A percentile compares a stretch with the other conserved stretches of the same genome.
These are phyloP conservation scores for Populus alba DNA, from an alignment of 345 rosid genomes.

Conservation along the genomic window DNA sequence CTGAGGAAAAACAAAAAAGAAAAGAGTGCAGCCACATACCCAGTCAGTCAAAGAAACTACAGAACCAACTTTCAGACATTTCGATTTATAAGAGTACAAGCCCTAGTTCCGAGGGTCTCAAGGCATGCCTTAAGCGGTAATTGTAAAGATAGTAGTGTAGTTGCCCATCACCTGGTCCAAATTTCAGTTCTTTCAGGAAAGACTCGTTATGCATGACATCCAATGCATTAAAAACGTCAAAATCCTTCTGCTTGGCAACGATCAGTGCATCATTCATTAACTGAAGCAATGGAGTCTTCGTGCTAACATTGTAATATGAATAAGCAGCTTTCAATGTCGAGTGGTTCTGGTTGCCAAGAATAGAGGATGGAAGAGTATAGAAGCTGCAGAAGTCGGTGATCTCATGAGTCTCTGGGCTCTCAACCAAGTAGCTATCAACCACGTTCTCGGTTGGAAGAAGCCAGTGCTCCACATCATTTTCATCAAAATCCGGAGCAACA, in stretches of 20 bases:
- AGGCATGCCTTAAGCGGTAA: conserved; percentile 53
- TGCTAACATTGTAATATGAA: conserved; percentile 83
- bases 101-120: conserved; percentile 78
- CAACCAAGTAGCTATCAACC: conserved; percentile 79
- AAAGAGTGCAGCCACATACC: conserved; percentile 9
- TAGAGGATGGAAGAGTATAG: conserved; percentile 90
- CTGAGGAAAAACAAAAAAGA: background rate
- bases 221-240: conserved; percentile 84
- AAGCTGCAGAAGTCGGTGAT: conserved; percentile 94
- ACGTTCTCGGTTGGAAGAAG: conserved; percentile 79
- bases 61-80: background rate
- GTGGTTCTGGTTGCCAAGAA: conserved; percentile 80
- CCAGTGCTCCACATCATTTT: conserved; percentile 88
- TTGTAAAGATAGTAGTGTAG: conserved; percentile 90
- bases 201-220: conserved; percentile 92
- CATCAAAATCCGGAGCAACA: conserved; percentile 87
- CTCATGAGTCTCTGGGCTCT: conserved; percentile 77
- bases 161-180: conserved; percentile 93
- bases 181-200: conserved; percentile 87
- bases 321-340: conserved; percentile 83
- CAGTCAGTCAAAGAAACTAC: conserved; percentile 8
- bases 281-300: conserved; percentile 81
- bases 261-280: conserved; percentile 86
- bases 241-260: conserved; percentile 76
- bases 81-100: conserved; percentile 68